Conservation (phyloP, 1,284 basidiomycete species). For the Cryptococcus sp. region DNA sequence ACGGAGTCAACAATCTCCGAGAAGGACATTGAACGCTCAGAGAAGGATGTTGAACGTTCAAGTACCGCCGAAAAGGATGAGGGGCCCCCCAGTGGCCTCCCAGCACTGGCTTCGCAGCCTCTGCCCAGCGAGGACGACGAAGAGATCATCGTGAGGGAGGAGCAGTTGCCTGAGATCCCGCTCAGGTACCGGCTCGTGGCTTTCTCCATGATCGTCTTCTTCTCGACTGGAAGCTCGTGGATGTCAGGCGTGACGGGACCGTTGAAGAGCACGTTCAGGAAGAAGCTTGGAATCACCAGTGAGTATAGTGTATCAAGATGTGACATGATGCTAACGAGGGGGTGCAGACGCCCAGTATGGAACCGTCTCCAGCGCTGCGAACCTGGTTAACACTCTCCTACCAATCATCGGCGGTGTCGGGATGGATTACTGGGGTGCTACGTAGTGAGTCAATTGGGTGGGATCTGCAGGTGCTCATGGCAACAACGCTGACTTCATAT, state of each 20-base stretch:
- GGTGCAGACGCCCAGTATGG: slow-evolving; percentile 51
- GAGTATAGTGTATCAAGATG: slow-evolving; percentile 3
- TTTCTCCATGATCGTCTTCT: slow-evolving; percentile 36
- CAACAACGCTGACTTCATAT: neutral
- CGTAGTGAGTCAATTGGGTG: slow-evolving; percentile 30
- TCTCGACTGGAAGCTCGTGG: slow-evolving; percentile 35
- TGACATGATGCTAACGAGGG: neutral
- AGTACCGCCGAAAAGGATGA: too few relatives aligned
- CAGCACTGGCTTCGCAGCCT: too few relatives aligned
- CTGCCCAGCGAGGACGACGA: too few relatives aligned
- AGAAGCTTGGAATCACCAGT: slow-evolving; percentile 45
- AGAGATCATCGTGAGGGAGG: slow-evolving; percentile 26
- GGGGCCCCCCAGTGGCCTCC: too few relatives aligned
- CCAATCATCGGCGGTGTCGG: slow-evolving; percentile 51
- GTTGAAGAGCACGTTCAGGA: slow-evolving; percentile 45
- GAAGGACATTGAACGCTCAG: too few relatives aligned
- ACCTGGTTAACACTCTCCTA: slow-evolving; percentile 50
- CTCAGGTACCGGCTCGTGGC: slow-evolving; percentile 24
- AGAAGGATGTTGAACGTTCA: too few relatives aligned
- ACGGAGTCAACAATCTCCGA: too few relatives aligned
- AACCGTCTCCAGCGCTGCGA: slow-evolving; percentile 44
- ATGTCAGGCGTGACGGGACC: slow-evolving; percentile 37
- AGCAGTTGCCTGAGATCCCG: slow-evolving; percentile 9
- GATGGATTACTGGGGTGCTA: slow-evolving; percentile 50
- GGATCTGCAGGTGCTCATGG: neutral